Conservation (phyloP, 2,329 filamentous ascomycete species). For the Aspergillus versicolor region DNA sequence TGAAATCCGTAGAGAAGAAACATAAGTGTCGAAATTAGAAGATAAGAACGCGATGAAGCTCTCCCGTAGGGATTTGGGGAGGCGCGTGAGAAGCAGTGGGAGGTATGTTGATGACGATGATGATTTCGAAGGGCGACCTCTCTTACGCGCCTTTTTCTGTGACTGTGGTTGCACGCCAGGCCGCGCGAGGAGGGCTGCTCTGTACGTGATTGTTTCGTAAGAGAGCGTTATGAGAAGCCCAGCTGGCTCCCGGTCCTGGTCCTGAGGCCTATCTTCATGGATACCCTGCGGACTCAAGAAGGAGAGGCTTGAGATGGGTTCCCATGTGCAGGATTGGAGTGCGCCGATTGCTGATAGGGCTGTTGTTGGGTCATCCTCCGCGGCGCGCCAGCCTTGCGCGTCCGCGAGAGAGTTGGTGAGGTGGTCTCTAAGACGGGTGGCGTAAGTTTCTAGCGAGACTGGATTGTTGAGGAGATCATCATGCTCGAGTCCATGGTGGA, state of each 20-base stretch:
- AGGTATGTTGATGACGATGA: constrained; percentile 43
- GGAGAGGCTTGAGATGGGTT: constrained; percentile 33
- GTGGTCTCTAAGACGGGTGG: constrained; percentile 48
- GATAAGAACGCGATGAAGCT: constrained; percentile 50
- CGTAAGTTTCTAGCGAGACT: constrained; percentile 44
- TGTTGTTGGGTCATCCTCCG: constrained; percentile 32
- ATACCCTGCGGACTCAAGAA: constrained; percentile 16
- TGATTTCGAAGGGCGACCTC: neutral
- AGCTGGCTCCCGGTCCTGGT: constrained; percentile 14
- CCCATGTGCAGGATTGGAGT: constrained; percentile 50
- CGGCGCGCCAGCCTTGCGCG: constrained; percentile 35
- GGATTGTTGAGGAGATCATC: constrained; percentile 34
- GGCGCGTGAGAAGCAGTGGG: constrained; percentile 51
- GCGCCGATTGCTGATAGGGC: constrained; percentile 47
- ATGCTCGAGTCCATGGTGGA: constrained; percentile 48
- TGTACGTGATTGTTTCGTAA: constrained; percentile 52
- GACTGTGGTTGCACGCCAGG: neutral
- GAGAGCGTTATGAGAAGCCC: constrained; percentile 51
- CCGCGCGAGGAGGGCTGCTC: constrained; percentile 50
- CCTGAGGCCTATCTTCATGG: neutral
- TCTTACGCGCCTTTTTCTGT: neutral
- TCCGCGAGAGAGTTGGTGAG: constrained; percentile 50
- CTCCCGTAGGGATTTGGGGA: constrained; percentile 51
- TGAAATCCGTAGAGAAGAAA: constrained; percentile 45
- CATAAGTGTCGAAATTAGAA: constrained; percentile 52